These are phyloP conservation scores for Neonectria punicea DNA, from an alignment of 2,329 filamentous ascomycete genomes.

Conservation along the genomic window DNA sequence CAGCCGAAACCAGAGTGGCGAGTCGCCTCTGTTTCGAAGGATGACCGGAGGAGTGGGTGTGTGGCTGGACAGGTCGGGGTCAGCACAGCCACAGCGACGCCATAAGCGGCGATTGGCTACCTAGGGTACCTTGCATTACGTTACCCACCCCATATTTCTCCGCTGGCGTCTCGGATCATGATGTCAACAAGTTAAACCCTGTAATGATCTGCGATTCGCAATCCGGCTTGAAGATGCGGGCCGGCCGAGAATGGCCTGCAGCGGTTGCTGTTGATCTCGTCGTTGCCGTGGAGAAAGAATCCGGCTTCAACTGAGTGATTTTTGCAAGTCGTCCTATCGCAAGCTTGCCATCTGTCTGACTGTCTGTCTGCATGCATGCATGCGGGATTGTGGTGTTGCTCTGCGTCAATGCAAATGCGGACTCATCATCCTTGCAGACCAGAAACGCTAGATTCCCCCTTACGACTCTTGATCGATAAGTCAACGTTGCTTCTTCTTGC, in stretches of 20 bases:
- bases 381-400: background rate
- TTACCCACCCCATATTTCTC: background rate
- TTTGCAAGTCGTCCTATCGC: background rate
- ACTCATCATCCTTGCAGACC: background rate
- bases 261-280: conserved; percentile 1
- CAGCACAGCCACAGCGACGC: conserved; percentile 19
- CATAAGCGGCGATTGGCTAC: background rate
- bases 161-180: background rate
- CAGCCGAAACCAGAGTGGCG: background rate
- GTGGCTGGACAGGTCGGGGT: conserved; percentile 28
- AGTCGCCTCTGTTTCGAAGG: conserved; percentile 6
- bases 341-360: background rate
- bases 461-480: background rate
- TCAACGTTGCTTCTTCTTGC: background rate
- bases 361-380: background rate
- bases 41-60: conserved; percentile 27
- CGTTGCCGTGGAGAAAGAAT: background rate
- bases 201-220: background rate
- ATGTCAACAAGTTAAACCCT: background rate
- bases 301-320: background rate
- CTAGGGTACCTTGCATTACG: background rate
- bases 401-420: conserved; percentile 6
- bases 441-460: background rate
- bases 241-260: background rate
- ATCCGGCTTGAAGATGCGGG: background rate